Percentiles rank a stretch among this genome's conserved stretches.
Evolutionary conservation across 2,329 filamentous ascomycete genomes (phyloP).

Genomic region (Microsporum ferrugineum): DNA sequence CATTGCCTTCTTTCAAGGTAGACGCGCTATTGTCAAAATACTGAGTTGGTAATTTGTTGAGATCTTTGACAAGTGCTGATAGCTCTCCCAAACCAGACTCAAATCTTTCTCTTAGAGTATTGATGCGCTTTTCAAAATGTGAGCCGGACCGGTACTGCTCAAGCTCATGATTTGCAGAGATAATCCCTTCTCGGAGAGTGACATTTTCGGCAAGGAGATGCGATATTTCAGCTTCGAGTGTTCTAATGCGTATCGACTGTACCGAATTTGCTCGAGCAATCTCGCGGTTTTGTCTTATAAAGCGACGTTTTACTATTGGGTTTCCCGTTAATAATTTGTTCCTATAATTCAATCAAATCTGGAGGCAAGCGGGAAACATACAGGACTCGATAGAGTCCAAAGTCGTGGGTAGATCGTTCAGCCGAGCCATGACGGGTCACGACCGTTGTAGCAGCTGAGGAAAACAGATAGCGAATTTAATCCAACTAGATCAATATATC

Average conservation of each 20-base stretch:
- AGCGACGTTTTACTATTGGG: slow-evolving; percentile 48
- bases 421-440: slow-evolving; percentile 33
- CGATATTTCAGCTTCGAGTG: slow-evolving; percentile 50
- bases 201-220: slow-evolving; percentile 51
- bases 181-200: slow-evolving; percentile 47
- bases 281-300: slow-evolving; percentile 55
- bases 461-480: not conserved
- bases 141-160: slow-evolving; percentile 38
- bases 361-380: slow-evolving; percentile 22
- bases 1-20: not conserved
- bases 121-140: slow-evolving; percentile 37
- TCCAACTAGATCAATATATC: not conserved
- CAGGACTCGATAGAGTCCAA: slow-evolving; percentile 38
- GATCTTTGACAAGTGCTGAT: slow-evolving; percentile 42
- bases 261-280: slow-evolving; percentile 53
- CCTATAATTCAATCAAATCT: not conserved
- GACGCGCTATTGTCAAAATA: slow-evolving; percentile 8
- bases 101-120: slow-evolving; percentile 43
- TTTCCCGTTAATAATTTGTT: not conserved
- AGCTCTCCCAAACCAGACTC: slow-evolving; percentile 48
- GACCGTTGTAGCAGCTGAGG: not conserved
- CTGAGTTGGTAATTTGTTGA: slow-evolving; percentile 35
- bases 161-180: slow-evolving; percentile 45
- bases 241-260: slow-evolving; percentile 53
- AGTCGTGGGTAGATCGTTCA: slow-evolving; percentile 37